These are phyloP conservation scores for Suhomyces guaymorum DNA, from an alignment of 1,139 yeast genomes.

Conservation along the genomic window DNA sequence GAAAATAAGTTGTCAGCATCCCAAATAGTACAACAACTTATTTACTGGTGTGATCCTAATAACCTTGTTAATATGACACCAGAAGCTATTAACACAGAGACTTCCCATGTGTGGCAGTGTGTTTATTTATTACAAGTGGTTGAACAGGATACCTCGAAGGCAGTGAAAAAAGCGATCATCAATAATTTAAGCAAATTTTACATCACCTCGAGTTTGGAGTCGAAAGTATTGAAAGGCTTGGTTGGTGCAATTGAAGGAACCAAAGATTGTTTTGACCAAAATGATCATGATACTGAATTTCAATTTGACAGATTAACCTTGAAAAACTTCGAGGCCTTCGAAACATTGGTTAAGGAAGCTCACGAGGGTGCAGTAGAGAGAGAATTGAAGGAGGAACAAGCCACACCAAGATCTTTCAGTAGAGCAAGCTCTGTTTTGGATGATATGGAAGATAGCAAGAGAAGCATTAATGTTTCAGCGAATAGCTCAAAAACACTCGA, in stretches of 20 bases:
- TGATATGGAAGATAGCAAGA: constrained; percentile 15
- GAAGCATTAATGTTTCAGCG: no score
- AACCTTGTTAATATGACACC: constrained; percentile 57
- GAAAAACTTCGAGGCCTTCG: constrained; percentile 51
- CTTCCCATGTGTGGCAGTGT: constrained; percentile 61
- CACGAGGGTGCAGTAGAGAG: constrained; percentile 29
- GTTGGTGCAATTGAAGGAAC: constrained; percentile 39
- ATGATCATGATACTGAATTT: constrained; percentile 31
- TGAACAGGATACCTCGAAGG: constrained; percentile 53
- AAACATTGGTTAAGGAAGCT: constrained; percentile 28
- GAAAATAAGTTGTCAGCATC: constrained; percentile 50
- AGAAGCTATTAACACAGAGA: constrained; percentile 40
- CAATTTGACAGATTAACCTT: constrained; percentile 45
- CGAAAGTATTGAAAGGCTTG: constrained; percentile 34
- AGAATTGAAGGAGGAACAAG: constrained; percentile 18
- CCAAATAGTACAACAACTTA: constrained; percentile 69
- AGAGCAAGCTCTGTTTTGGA: constrained; percentile 19
- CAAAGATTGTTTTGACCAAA: constrained; percentile 25
- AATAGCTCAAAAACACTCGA: not conserved
- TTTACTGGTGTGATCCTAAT: constrained; percentile 85
- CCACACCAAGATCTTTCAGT: constrained; percentile 9
- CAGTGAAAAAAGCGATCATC: constrained; percentile 57
- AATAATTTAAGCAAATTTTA: constrained; percentile 52
- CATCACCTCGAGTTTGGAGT: constrained; percentile 32
- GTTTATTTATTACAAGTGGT: constrained; percentile 54